Conservation (phyloP, 495 filamentous ascomycete genomes). For the Xylaria longipes region DNA sequence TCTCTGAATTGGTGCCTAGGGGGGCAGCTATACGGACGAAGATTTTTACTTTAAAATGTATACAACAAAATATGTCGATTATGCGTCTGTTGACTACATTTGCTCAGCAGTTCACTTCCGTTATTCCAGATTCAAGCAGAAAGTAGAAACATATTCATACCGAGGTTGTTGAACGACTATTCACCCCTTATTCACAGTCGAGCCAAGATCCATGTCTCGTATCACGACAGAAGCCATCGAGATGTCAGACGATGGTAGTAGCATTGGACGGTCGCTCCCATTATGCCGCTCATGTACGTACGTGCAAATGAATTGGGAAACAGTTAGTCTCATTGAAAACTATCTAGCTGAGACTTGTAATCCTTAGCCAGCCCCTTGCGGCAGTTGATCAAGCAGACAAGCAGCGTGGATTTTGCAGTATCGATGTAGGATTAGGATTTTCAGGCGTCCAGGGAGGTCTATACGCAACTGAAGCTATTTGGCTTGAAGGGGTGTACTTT, state of each 20-base stretch:
- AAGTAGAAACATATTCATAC: not conserved
- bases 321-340: not conserved
- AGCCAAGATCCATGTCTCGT: not conserved
- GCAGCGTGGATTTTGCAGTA: not conserved
- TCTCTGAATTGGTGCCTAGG: not conserved
- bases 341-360: not conserved
- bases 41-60: not conserved
- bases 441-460: not conserved
- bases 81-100: not conserved
- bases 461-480: not conserved
- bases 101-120: constrained; percentile 22
- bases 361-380: not conserved
- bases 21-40: not conserved
- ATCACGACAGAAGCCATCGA: not conserved
- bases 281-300: not conserved
- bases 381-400: not conserved
- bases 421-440: not conserved
- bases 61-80: not conserved
- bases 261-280: not conserved
- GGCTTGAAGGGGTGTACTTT: not conserved
- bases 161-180: not conserved
- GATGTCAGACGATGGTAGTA: constrained; percentile 1
- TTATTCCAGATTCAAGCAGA: constrained; percentile 22
- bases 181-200: not conserved
- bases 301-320: not conserved